phyloP scores from a whole-genome alignment of 2,329 filamentous ascomycete genomes.

The Clonostachys rosea region DNA sequence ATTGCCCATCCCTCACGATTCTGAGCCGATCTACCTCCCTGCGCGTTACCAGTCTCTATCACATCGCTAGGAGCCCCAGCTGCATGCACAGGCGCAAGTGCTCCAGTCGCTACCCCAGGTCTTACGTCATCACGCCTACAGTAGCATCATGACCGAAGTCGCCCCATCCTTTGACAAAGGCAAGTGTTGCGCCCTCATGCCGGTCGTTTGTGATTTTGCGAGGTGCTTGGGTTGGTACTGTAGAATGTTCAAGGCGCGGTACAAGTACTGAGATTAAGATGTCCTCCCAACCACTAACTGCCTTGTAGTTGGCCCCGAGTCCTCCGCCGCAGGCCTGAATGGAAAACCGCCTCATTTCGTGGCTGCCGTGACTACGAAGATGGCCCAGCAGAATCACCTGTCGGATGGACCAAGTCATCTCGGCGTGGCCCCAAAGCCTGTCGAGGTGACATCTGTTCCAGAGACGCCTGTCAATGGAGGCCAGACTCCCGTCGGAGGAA shows the following conservation, averaged over 20 bases:
- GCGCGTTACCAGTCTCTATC: background rate
- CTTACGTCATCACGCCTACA: constrained; percentile 4
- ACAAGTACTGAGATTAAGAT: too few species aligned
- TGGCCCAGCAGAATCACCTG: too few species aligned
- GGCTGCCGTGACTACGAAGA: too few species aligned
- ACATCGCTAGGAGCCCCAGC: background rate
- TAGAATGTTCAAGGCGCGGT: too few species aligned
- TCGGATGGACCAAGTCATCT: too few species aligned
- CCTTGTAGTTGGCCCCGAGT: too few species aligned
- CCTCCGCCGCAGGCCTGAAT: background rate
- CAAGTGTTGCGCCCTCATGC: background rate
- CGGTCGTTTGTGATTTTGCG: background rate
- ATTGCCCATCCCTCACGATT: background rate
- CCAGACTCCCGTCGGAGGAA: constrained; percentile 24
- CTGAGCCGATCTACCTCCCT: background rate
- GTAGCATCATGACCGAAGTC: constrained; percentile 3
- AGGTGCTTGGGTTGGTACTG: too few species aligned
- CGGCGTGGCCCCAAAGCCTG: constrained; percentile 18
- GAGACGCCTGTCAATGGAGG: constrained; percentile 25
- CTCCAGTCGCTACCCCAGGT: too few species aligned
- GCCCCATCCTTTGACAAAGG: constrained; percentile 3
- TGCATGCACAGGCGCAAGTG: too few species aligned
- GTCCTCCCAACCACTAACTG: too few species aligned
- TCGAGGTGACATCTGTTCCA: constrained; percentile 25
- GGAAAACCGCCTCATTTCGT: too few species aligned